Evolutionary conservation across 2,329 filamentous ascomycete genomes (phyloP).

Genomic region (Trichoderma endophyticum): DNA sequence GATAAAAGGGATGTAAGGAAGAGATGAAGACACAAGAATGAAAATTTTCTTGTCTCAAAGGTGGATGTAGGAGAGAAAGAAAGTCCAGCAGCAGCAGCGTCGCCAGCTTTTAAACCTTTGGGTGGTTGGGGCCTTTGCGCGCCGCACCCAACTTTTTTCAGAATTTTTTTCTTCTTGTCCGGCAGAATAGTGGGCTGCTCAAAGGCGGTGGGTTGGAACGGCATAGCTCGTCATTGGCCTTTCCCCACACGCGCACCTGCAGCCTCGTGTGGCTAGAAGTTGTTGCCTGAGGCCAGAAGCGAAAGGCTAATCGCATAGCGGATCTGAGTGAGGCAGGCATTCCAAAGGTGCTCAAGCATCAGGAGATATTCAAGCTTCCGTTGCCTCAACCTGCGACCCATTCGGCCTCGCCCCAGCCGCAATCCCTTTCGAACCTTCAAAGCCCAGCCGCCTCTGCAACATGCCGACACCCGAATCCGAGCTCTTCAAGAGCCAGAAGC

Average conservation of each 20-base stretch:
- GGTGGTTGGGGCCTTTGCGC: conserved; percentile 20
- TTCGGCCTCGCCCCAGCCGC: conserved; percentile 18
- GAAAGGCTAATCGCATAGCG: conserved; percentile 2
- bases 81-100: not conserved
- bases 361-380: conserved; percentile 21
- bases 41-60: conserved; percentile 23
- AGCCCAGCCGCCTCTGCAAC: conserved; percentile 26
- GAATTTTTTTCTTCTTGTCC: conserved; percentile 31
- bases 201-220: conserved; percentile 36
- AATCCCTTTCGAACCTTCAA: conserved; percentile 6
- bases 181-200: conserved; percentile 33
- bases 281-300: conserved; percentile 17
- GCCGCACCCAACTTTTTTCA: conserved; percentile 1
- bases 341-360: conserved; percentile 28
- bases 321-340: conserved; percentile 12
- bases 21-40: conserved; percentile 5
- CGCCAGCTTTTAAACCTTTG: conserved; percentile 20
- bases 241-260: conserved; percentile 19
- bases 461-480: conserved; percentile 85
- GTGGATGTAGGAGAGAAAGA: conserved; percentile 11
- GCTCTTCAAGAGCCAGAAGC: conserved; percentile 80
- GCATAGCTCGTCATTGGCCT: not conserved
- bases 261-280: conserved; percentile 10
- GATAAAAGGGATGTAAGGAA: not conserved
- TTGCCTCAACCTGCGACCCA: conserved; percentile 20